Base-by-base conservation (phyloP, 306 rosid species). In the Comarum palustre region DNA sequence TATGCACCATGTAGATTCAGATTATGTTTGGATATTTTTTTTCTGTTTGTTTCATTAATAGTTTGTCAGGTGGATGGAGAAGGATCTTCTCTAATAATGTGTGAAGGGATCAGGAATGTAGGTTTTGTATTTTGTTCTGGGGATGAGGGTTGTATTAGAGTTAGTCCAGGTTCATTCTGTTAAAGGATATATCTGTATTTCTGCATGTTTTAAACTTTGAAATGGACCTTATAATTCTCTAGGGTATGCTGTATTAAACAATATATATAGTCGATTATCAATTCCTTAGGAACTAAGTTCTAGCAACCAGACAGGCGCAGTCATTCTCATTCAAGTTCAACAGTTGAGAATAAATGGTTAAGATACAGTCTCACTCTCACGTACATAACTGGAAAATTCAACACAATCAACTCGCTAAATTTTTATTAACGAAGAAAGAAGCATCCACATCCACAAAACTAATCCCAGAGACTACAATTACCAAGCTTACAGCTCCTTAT, bases 41-140 rank as follows among this genome's bases (percentile, higher is more conserved):
- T 72, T 16, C 62, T 50, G 59, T 67, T 62, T 61, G 54, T 36
- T 57, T 24, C 46, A 46, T 45, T 62, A 51, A 9, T 15, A 39
- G 24, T 47, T 31, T 36, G 9, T 12, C 63, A 13, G 45, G 24
- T 17, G 42, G 61, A 5, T 47, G 78, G 47, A 66, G 69, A 68
- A 78, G 58, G 71, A 68, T 75, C 48, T 67, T 55, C 54, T 68
- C 71, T 54, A 43, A 69, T 79, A 82, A 74, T 70, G 38, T 54
- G 52, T 1, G 60, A 42, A 58, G 77, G 68, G 38, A 36, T 55
- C 64, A 62, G 69, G 27, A 61, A 47, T 52, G 50, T 74, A 69
- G 62, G 85, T 47, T 81, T 69, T 60, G 8, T 34, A 47, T 25
- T 68, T 58, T 42, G 6, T 8, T 25, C 29, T 61, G 64, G 73